phyloP scores from a whole-genome alignment of 805 yeast species.

The Candida chilensis region DNA sequence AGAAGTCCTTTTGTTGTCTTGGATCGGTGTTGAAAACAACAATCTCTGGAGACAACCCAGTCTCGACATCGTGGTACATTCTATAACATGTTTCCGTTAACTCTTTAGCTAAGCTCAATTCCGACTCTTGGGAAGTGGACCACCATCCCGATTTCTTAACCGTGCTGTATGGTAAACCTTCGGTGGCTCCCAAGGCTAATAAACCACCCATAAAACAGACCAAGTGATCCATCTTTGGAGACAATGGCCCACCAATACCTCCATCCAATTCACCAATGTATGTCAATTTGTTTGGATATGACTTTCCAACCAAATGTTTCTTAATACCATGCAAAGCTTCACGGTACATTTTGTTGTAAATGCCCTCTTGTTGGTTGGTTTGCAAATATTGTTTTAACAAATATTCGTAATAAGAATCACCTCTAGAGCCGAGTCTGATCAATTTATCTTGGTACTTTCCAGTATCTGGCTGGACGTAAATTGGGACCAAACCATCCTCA shows the following conservation, averaged over 20 bases:
- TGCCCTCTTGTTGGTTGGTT: constrained; percentile 49
- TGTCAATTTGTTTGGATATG: constrained; percentile 53
- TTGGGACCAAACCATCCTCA: constrained; percentile 74
- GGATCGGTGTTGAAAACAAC: constrained; percentile 67
- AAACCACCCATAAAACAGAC: constrained; percentile 90
- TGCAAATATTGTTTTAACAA: constrained; percentile 78
- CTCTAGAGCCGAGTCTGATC: constrained; percentile 83
- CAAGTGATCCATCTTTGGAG: constrained; percentile 82
- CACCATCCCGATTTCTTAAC: constrained; percentile 51
- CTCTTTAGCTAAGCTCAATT: constrained; percentile 63
- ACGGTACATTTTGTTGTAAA: constrained; percentile 68
- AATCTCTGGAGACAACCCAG: constrained; percentile 86
- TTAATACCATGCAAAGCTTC: constrained; percentile 73
- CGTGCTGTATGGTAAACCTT: constrained; percentile 46
- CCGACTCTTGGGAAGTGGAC: constrained; percentile 49
- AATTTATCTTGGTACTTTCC: constrained; percentile 57
- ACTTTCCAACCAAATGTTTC: constrained; percentile 48
- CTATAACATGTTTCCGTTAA: constrained; percentile 74
- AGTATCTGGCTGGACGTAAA: constrained; percentile 64
- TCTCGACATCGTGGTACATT: constrained; percentile 64
- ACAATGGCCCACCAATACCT: constrained; percentile 54
- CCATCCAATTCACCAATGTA: constrained; percentile 71
- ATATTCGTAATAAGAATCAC: constrained; percentile 90
- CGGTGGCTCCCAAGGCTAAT: constrained; percentile 83
- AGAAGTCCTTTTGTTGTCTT: constrained; percentile 41